A percentile compares a stretch with the other conserved stretches of the same genome.
Conservation (phyloP, 192 early-diverging fungal species). For the Umbelopsis isabellina region DNA sequence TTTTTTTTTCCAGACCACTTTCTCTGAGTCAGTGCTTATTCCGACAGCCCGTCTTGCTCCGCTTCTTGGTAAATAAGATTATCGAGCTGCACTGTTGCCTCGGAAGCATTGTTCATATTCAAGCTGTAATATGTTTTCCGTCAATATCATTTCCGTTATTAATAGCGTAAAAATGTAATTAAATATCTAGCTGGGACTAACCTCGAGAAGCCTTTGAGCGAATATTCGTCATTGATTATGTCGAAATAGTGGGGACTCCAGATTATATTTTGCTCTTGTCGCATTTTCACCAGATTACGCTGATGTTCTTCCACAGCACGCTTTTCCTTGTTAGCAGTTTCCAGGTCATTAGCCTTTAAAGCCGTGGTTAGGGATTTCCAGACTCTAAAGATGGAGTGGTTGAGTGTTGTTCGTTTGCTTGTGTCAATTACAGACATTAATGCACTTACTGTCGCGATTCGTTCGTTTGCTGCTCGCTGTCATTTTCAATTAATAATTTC, state of each 20-base stretch:
- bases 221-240: constrained; percentile 37
- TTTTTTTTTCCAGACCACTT: constrained; percentile 1
- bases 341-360: constrained; percentile 63
- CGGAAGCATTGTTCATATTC: constrained; percentile 2
- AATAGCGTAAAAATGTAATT: no score
- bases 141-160: no score
- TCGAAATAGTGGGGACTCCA: constrained; percentile 73
- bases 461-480: constrained; percentile 73
- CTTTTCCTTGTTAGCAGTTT: constrained; percentile 73
- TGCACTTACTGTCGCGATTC: constrained; percentile 76
- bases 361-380: constrained; percentile 80
- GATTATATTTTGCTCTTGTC: constrained; percentile 53
- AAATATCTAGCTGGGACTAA: neutral
- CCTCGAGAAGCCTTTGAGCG: constrained; percentile 43
- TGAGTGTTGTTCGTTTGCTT: neutral
- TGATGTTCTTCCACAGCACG: constrained; percentile 73
- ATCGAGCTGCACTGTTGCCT: neutral
- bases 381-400: constrained; percentile 38
- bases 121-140: neutral
- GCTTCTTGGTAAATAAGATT: neutral
- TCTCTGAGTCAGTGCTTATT: neutral
- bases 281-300: constrained; percentile 56
- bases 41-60: constrained; percentile 4
- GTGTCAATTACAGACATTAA: neutral
- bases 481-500: constrained; percentile 71